These are phyloP conservation scores for Herpotrichia juniperi DNA, from an alignment of 2,329 filamentous ascomycete genomes.

Conservation along the genomic window DNA sequence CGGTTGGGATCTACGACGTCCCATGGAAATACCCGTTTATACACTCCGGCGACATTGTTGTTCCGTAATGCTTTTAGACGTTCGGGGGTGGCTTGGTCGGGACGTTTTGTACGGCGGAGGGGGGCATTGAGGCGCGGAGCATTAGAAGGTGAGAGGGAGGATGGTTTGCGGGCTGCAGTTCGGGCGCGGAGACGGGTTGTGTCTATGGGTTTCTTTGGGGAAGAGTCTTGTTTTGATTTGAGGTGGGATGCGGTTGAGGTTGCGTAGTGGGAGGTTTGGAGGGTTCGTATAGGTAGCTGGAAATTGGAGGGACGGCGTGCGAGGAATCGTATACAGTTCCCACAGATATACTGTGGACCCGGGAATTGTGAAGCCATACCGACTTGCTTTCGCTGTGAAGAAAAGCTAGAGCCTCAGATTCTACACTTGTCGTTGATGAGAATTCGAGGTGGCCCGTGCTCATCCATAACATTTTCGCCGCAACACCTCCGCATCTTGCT, in stretches of 20 bases:
- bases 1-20: neutral
- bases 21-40: slow-evolving; percentile 1
- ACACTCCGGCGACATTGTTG: neutral
- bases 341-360: slow-evolving; percentile 25
- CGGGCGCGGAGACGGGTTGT: neutral
- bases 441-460: slow-evolving; percentile 30
- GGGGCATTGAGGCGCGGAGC: neutral
- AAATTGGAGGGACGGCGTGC: neutral
- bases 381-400: neutral
- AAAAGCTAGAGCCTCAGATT: neutral
- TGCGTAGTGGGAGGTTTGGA: neutral
- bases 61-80: neutral
- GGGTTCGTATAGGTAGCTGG: slow-evolving; percentile 1
- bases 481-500: slow-evolving; percentile 9
- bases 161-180: neutral
- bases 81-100: neutral
- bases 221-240: neutral
- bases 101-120: neutral
- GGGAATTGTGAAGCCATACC: slow-evolving; percentile 18
- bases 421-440: neutral
- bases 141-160: neutral
- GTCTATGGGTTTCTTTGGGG: neutral
- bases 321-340: slow-evolving; percentile 17
- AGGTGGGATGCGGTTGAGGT: neutral
- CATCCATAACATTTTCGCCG: slow-evolving; percentile 32